These are phyloP conservation scores for Kurtzmaniella cleridarum DNA, from an alignment of 805 yeast genomes.

Conservation along the genomic window DNA sequence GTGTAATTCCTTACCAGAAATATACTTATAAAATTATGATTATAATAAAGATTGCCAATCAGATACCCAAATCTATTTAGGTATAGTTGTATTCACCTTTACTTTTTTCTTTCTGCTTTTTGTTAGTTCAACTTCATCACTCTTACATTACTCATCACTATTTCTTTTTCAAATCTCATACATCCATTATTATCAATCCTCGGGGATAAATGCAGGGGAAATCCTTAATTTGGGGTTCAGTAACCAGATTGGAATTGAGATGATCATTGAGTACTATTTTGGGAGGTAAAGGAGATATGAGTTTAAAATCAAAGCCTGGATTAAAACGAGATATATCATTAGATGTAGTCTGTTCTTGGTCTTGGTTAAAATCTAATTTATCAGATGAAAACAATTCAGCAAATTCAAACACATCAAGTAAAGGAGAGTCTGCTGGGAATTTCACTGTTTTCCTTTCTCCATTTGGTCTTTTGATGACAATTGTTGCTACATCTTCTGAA, in stretches of 20 bases:
- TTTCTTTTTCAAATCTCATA: conserved; percentile 1
- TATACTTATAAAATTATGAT: not conserved
- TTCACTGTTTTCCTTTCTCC: conserved; percentile 50
- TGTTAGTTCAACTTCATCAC: too few species aligned
- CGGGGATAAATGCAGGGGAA: conserved; percentile 46
- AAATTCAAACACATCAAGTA: conserved; percentile 29
- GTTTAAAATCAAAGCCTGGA: conserved; percentile 24
- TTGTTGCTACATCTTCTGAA: conserved; percentile 38
- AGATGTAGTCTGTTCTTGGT: conserved; percentile 3
- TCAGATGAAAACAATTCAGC: conserved; percentile 25
- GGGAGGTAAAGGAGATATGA: conserved; percentile 37
- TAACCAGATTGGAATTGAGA: conserved; percentile 14
- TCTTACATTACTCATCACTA: too few species aligned
- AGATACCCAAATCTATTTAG: too few species aligned
- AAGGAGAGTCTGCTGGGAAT: conserved; percentile 24
- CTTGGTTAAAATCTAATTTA: conserved; percentile 19
- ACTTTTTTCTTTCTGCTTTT: too few species aligned
- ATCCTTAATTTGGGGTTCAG: conserved; percentile 48
- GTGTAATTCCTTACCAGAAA: conserved; percentile 32
- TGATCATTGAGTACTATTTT: conserved; percentile 23
- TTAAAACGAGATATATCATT: conserved; percentile 7
- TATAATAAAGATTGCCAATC: too few species aligned
- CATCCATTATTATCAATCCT: conserved; percentile 58
- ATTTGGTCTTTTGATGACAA: conserved; percentile 62
- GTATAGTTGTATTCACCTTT: too few species aligned